Evolutionary conservation across 257 asterid genomes (phyloP), one percentile per base, ranked within the genome.

Genomic region (Nicotiana tomentosiformis): DNA sequence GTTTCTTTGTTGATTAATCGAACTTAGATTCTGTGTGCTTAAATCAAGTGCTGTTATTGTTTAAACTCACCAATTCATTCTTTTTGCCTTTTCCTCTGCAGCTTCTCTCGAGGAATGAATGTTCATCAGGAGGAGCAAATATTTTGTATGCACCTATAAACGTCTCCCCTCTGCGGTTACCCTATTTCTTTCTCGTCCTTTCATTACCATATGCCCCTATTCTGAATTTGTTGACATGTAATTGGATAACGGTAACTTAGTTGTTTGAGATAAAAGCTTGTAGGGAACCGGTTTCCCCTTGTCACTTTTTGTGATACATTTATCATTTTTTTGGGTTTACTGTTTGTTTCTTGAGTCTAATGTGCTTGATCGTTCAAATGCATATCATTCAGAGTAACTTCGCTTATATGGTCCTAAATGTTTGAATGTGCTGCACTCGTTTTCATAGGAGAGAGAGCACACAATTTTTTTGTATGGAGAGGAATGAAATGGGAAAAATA

Each of bases 221-320:
- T 51, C 10, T 76, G 29, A 51, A 51, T 76, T 76, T 51, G 80
- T 51, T 76, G 80, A 76, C 64, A 76, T 76, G 64, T 26, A 49
- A 46, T 8, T 15, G 80, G 64, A 14, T 3, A 67, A 46, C 14
- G 11, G 10, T 11, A 58, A 58, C 20, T n/a, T 49, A 46, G 39
- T 15, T 76, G 80, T 76, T 23, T 76, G 80, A 51, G 26, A 76
- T 51, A 0, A 43, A 29, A 26, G 26, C 2, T 51, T 29, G 70
- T 29, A 3, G n/a, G 37, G 39, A 29, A 29, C n/a, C 67, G 17
- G 11, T 61, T 0, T 58, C 0, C 11, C 26, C 65, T 18, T 7
- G 65, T 7, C n/a, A 6, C 39, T 49, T 23, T 10, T 49, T 26
- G 80, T 49, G 15, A 26, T 26, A 4, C 14, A 3, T 26, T 74